Evolutionary conservation across 2,329 filamentous ascomycete species (phyloP), one percentile per base, ranked within the genome.

Genomic region (Fusarium sp.): DNA sequence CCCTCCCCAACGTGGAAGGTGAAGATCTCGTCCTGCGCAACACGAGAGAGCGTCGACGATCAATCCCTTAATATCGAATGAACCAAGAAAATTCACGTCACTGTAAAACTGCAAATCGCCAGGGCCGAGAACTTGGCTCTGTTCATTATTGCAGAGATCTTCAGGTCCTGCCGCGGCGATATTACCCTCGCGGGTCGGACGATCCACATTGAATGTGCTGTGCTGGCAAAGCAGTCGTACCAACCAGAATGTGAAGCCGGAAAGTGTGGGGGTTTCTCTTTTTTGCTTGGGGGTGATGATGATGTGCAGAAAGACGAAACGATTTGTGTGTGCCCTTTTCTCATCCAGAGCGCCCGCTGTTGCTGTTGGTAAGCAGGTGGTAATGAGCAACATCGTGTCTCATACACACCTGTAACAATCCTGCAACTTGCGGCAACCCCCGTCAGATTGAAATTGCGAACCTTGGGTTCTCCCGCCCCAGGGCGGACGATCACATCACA

Each of bases 361-460:
- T 20, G 10, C 31, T 34, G 27, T 29, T 51, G 46, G 25, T 33
- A 51, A 56, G 50, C 50, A 20, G 42, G 42, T 27, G 42, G 42
- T 46, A 27, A 57, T 40, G 27, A 25, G 55, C 54, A 56, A 49
- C 51, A 25, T 46, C 46, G 36, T 51, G 55, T 18, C 65, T 69
- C 67, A 68, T 55, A 71, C 70, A 65, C 38, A 63, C 62, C 69
- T 74, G 72, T 70, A 67, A 74, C 72, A 62, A 33, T 63, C 61
- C 63, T 74, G 72, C 58, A 64, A 73, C 72, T 64, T 67, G 62
- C 38, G 40, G 62, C 38, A 18, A 23, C 56, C 57, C 44, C 46
- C 33, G 57, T 60, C 44, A 20, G 56, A 59, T 61, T 49, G 68
- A 71, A 42, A 71, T 71, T 70, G 50, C 54, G 53, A 50, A 49